These are phyloP conservation scores for Kurtzmaniella fragi DNA, from an alignment of 805 yeast genomes.

Conservation along the genomic window DNA sequence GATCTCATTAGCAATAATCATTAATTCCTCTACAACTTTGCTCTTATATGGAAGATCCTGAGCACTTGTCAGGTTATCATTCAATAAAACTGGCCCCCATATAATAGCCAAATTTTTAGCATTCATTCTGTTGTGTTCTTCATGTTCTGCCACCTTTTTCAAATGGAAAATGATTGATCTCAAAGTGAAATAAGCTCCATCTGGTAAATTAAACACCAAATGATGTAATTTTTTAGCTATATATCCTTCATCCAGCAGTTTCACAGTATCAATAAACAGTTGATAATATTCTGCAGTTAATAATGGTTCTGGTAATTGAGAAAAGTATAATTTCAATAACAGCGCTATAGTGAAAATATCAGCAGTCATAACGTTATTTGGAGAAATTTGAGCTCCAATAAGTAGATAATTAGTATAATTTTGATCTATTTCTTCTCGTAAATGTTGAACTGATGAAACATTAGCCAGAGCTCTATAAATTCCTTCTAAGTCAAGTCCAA, in stretches of 20 bases:
- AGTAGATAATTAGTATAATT: slow-evolving; percentile 62
- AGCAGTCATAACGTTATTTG: slow-evolving; percentile 54
- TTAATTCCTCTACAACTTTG: slow-evolving; percentile 76
- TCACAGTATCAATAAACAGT: slow-evolving; percentile 64
- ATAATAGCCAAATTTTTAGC: slow-evolving; percentile 77
- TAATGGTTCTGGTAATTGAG: slow-evolving; percentile 82
- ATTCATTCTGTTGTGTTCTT: slow-evolving; percentile 72
- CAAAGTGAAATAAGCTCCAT: slow-evolving; percentile 90
- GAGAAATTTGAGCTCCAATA: slow-evolving; percentile 38
- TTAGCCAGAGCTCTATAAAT: slow-evolving; percentile 85
- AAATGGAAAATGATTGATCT: slow-evolving; percentile 83
- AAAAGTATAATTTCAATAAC: slow-evolving; percentile 75
- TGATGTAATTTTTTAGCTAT: slow-evolving; percentile 80
- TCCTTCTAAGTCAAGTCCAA: slow-evolving; percentile 85
- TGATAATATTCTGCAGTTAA: slow-evolving; percentile 60
- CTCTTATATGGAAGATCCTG: slow-evolving; percentile 76
- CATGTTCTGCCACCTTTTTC: slow-evolving; percentile 61
- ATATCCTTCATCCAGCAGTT: slow-evolving; percentile 36
- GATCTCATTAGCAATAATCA: slow-evolving; percentile 79
- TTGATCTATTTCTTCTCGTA: slow-evolving; percentile 64
- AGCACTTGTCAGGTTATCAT: slow-evolving; percentile 57
- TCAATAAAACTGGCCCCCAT: slow-evolving; percentile 90
- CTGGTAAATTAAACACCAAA: slow-evolving; percentile 84
- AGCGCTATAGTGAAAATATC: slow-evolving; percentile 89
- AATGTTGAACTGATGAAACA: slow-evolving; percentile 63